phyloP scores from a whole-genome alignment of 306 rosid species.

The Aeschynomene evenia region DNA sequence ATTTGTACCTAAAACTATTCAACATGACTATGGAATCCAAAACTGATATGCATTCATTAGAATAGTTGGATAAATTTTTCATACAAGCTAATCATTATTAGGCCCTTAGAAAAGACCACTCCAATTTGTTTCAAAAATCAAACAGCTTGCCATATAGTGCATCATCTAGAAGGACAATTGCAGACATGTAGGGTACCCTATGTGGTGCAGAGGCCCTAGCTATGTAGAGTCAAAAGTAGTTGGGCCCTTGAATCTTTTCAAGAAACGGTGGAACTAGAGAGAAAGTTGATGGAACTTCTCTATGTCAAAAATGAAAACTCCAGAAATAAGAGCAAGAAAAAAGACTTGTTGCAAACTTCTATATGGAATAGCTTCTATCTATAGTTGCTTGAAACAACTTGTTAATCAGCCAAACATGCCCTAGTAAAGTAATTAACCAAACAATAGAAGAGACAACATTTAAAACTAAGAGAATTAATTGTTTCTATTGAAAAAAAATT shows the following conservation, averaged over 20 bases:
- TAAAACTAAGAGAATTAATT: constrained; percentile 22
- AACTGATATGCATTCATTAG: constrained; percentile 6
- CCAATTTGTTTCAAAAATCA: constrained; percentile 28
- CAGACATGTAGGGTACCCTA: constrained; percentile 44
- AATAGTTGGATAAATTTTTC: background rate
- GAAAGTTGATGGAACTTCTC: constrained; percentile 34
- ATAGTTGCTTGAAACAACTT: constrained; percentile 29
- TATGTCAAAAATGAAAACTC: constrained; percentile 36
- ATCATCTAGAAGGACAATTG: constrained; percentile 14
- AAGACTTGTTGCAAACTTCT: constrained; percentile 24
- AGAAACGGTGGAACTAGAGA: constrained; percentile 38
- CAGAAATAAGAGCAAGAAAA: constrained; percentile 32
- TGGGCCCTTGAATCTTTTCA: constrained; percentile 45
- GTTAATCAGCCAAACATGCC: background rate
- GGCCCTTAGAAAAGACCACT: background rate
- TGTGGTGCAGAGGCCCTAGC: constrained; percentile 26
- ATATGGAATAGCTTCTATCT: constrained; percentile 7
- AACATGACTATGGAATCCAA: background rate
- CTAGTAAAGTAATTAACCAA: background rate
- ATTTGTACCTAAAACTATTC: background rate
- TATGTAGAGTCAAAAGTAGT: constrained; percentile 36
- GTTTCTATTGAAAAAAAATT: constrained; percentile 17
- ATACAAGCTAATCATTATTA: constrained; percentile 21
- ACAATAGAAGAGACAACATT: constrained; percentile 26
- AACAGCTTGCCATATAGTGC: background rate